Percentiles rank a stretch among this genome's conserved stretches.
These are phyloP conservation scores for Fusarium verrucosum DNA, from an alignment of 2,329 filamentous ascomycete genomes.

Conservation along the genomic window DNA sequence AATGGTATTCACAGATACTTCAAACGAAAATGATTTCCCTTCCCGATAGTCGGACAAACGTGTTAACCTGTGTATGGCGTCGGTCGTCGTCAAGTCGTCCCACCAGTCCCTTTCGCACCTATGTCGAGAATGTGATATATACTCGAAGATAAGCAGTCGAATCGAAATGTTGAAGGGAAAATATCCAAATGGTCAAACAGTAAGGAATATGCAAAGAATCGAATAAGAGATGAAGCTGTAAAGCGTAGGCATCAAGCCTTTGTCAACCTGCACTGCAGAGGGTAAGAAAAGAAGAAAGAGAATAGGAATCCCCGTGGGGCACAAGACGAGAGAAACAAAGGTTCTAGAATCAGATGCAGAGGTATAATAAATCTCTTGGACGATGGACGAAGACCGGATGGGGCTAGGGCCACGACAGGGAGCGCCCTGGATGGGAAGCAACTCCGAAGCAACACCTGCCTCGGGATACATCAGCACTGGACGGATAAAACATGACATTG, in stretches of 20 bases:
- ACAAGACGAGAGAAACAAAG: slow-evolving; percentile 17
- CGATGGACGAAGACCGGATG: slow-evolving; percentile 16
- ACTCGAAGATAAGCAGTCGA: neutral
- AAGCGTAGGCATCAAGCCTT: slow-evolving; percentile 39
- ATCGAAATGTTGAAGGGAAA: neutral
- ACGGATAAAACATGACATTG: slow-evolving; percentile 22
- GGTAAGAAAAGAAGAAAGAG: slow-evolving; percentile 10
- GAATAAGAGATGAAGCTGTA: slow-evolving; percentile 16
- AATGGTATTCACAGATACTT: slow-evolving; percentile 5
- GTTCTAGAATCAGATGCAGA: slow-evolving; percentile 12
- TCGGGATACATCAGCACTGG: slow-evolving; percentile 28
- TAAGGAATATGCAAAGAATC: slow-evolving; percentile 33
- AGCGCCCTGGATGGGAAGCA: slow-evolving; percentile 34
- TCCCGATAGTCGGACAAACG: slow-evolving; percentile 2
- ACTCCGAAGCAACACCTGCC: slow-evolving; percentile 35
- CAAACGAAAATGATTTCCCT: slow-evolving; percentile 5
- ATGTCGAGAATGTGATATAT: neutral
- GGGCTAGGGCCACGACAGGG: slow-evolving; percentile 29
- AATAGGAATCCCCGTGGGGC: slow-evolving; percentile 11
- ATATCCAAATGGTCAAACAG: neutral
- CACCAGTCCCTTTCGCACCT: neutral
- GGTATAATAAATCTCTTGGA: slow-evolving; percentile 10
- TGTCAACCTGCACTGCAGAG: slow-evolving; percentile 29
- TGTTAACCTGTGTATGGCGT: neutral
- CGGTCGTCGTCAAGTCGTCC: slow-evolving; percentile 5